Percentiles rank a stretch among this genome's conserved stretches.
Evolutionary conservation across 148 eudicot species (phyloP).

Genomic region (Fagopyrum homotropicum): DNA sequence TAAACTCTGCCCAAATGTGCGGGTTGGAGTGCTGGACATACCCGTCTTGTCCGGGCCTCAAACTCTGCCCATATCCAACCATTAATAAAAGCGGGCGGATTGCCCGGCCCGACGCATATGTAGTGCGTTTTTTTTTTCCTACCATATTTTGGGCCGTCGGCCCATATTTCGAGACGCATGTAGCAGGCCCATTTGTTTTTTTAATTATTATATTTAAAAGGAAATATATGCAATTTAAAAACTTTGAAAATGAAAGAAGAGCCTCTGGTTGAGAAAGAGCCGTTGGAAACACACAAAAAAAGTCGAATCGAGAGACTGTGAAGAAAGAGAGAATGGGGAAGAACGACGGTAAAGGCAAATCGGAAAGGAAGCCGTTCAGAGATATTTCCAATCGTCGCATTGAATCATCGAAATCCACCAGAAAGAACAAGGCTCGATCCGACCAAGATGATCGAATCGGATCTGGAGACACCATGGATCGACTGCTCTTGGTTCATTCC

Average conservation of each 20-base stretch:
- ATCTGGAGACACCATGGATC: conserved; percentile 39
- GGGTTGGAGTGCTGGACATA: too few relatives aligned
- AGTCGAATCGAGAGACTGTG: conserved; percentile 9
- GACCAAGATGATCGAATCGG: not conserved
- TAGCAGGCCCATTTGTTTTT: not conserved
- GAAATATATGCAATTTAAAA: not conserved
- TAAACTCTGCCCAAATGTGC: too few relatives aligned
- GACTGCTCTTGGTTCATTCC: conserved; percentile 61
- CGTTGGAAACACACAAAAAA: not conserved
- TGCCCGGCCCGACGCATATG: too few relatives aligned
- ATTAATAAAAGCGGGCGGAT: too few relatives aligned
- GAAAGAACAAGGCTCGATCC: conserved; percentile 13
- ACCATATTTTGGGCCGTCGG: not conserved
- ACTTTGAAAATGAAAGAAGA: not conserved
- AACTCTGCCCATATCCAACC: too few relatives aligned
- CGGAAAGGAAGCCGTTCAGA: conserved; percentile 37
- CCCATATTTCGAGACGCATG: not conserved
- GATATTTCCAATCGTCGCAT: conserved; percentile 32
- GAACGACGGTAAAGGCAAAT: conserved; percentile 27
- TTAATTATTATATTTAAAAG: not conserved
- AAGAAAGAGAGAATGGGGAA: conserved; percentile 24
- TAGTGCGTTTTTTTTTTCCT: too few relatives aligned
- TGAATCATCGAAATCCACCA: conserved; percentile 15
- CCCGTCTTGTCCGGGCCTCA: too few relatives aligned
- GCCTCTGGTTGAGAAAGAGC: not conserved